Base-by-base conservation (phyloP, 1,284 basidiomycete species). In the Irpex sp. region DNA sequence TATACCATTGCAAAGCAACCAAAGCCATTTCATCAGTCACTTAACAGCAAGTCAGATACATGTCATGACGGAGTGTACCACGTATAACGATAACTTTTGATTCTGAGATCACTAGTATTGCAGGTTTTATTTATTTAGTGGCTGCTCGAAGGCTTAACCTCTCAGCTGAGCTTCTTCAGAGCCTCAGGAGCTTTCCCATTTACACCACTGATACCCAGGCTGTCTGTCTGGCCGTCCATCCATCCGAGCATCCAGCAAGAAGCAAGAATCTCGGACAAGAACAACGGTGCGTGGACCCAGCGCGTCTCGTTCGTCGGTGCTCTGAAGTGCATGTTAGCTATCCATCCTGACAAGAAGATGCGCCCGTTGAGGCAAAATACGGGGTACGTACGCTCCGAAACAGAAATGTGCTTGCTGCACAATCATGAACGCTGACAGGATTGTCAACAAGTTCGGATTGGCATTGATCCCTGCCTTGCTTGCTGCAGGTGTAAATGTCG, bases 351-450 rank as follows among this genome's bases (percentile, higher is more conserved):
- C 36, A 54, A 8, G 54, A 54, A 31, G 36, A 59, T 38, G 19
- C 9, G 19, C 15, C 17, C 15, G 47, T 47, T 26, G 26, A 54
- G 17, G 15, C 15, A 15, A 21, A 34, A 6, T 44, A 19, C 19
- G 37, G 26, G 31, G 8, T 26, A 71, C 72, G 70, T 56, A 72
- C 72, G 67, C 63, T 52, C 69, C 69, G 58, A 73, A 74, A 59
- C 71, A 72, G 64, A 75, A 74, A 47, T 72, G 66, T 9, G 72
- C 72, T 63, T 75, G 72, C 60, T 72, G 68, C 11, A 69, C 63
- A 48, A 73, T 40, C 61, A 75, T 71, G 47, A 74, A 63, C 5
- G 65, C 68, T 21, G 67, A 64, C 40, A 72, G 62, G 40, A 62
- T 65, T 49, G 59, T 63, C 11, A 73, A 65, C 17, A 70, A 65